Conservation (phyloP, 371 early-diverging fungal genomes). For the Chytridium lagenaria region DNA sequence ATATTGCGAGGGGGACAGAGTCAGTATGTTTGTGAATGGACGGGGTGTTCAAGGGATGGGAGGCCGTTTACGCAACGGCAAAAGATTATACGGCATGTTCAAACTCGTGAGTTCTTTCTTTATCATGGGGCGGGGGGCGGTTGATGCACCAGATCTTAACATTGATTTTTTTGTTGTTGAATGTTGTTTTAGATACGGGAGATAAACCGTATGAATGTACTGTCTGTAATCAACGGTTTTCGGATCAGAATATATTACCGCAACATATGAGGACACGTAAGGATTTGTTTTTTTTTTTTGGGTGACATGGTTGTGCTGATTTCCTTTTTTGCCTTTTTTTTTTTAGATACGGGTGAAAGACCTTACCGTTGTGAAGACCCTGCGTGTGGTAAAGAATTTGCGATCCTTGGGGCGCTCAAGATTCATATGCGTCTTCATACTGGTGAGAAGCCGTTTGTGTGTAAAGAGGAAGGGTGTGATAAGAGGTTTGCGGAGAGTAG, state of each 20-base stretch:
- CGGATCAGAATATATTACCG: slow-evolving; percentile 80
- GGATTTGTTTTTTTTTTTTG: not conserved
- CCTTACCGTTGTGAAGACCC: slow-evolving; percentile 48
- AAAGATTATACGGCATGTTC: slow-evolving; percentile 85
- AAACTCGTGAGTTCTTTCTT: slow-evolving; percentile 62
- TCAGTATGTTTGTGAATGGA: slow-evolving; percentile 83
- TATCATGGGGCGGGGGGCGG: not conserved
- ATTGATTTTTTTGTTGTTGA: slow-evolving; percentile 9
- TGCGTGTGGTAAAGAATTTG: slow-evolving; percentile 46
- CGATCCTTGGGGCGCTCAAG: slow-evolving; percentile 72
- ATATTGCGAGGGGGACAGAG: slow-evolving; percentile 74
- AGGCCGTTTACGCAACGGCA: slow-evolving; percentile 76
- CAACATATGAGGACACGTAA: slow-evolving; percentile 72
- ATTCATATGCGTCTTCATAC: slow-evolving; percentile 66
- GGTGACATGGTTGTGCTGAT: not conserved
- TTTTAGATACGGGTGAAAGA: slow-evolving; percentile 39
- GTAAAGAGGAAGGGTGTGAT: slow-evolving; percentile 74
- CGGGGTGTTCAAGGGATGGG: slow-evolving; percentile 71
- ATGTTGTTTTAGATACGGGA: slow-evolving; percentile 57
- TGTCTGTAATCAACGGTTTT: slow-evolving; percentile 80
- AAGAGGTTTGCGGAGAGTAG: slow-evolving; percentile 78
- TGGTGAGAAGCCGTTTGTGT: slow-evolving; percentile 77
- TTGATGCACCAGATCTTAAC: too few species aligned
- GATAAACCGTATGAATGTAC: slow-evolving; percentile 85
- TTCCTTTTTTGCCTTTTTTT: not conserved